phyloP scores from a whole-genome alignment of 805 yeast species.

The Naumovozyma castellii region DNA sequence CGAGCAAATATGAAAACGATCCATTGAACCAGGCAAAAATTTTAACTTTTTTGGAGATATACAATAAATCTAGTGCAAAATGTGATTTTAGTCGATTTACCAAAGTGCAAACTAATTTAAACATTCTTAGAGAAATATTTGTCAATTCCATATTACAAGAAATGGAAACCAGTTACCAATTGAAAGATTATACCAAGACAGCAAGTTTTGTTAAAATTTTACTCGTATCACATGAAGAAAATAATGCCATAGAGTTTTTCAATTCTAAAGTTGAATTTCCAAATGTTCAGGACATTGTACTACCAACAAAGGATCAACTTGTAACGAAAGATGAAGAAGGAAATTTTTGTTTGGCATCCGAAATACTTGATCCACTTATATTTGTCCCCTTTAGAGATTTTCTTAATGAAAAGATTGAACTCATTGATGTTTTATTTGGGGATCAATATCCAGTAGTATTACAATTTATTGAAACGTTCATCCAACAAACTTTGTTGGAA shows the following conservation, averaged over 20 bases:
- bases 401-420: constrained; percentile 30
- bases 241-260: constrained; percentile 33
- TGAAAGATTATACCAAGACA: constrained; percentile 34
- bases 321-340: not conserved
- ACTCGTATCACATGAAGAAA: constrained; percentile 33
- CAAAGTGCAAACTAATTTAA: constrained; percentile 14
- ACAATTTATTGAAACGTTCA: constrained; percentile 31
- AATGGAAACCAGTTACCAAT: constrained; percentile 48
- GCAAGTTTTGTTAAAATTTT: constrained; percentile 27
- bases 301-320: not conserved
- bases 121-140: constrained; percentile 43
- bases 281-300: not conserved
- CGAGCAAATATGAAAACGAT: constrained; percentile 16
- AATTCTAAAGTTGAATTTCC: constrained; percentile 30
- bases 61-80: constrained; percentile 15
- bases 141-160: constrained; percentile 63
- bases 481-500: constrained; percentile 30
- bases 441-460: constrained; percentile 34
- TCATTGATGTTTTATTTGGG: constrained; percentile 33
- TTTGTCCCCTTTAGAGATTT: constrained; percentile 19
- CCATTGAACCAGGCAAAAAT: constrained; percentile 22
- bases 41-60: constrained; percentile 14
- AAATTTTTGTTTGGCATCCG: not conserved
- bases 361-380: not conserved
- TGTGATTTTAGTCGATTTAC: constrained; percentile 12